A percentile compares a stretch with the other conserved stretches of the same genome.
These are phyloP conservation scores for Diaporthe sp. DNA, from an alignment of 2,329 filamentous ascomycete genomes.

Conservation along the genomic window DNA sequence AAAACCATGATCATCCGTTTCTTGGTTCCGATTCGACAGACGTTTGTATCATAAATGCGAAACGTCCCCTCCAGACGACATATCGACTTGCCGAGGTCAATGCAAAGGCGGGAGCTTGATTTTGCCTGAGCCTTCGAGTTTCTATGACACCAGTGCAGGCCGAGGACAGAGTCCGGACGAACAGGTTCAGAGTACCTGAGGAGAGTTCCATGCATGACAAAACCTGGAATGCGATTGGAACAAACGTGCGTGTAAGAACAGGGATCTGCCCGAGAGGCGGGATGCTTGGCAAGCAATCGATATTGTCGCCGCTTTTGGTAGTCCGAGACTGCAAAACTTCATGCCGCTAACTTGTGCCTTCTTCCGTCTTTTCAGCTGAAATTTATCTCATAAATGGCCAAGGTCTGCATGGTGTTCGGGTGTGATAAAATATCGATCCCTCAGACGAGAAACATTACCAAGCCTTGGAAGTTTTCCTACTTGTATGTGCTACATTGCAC, in stretches of 20 bases:
- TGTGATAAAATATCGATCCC: not conserved
- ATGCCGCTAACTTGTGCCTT: too few relatives aligned
- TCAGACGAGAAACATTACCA: not conserved
- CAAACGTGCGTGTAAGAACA: not conserved
- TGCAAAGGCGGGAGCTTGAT: not conserved
- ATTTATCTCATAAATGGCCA: not conserved
- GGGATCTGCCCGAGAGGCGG: not conserved
- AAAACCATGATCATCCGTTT: not conserved
- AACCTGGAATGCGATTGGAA: constrained; percentile 6
- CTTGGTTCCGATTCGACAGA: not conserved
- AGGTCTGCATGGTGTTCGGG: too few relatives aligned
- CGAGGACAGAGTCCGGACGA: not conserved
- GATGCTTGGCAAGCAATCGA: not conserved
- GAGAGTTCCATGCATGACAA: not conserved
- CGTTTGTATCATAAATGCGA: not conserved
- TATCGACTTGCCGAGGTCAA: not conserved
- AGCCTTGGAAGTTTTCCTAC: not conserved
- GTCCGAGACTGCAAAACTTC: too few relatives aligned
- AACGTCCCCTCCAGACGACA: not conserved
- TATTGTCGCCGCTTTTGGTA: not conserved
- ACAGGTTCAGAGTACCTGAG: not conserved
- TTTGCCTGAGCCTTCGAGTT: not conserved
- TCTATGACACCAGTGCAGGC: not conserved
- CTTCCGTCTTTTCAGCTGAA: not conserved
- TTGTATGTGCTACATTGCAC: not conserved